Evolutionary conservation across 306 rosid species (phyloP).

Genomic region (Datisca glomerata): DNA sequence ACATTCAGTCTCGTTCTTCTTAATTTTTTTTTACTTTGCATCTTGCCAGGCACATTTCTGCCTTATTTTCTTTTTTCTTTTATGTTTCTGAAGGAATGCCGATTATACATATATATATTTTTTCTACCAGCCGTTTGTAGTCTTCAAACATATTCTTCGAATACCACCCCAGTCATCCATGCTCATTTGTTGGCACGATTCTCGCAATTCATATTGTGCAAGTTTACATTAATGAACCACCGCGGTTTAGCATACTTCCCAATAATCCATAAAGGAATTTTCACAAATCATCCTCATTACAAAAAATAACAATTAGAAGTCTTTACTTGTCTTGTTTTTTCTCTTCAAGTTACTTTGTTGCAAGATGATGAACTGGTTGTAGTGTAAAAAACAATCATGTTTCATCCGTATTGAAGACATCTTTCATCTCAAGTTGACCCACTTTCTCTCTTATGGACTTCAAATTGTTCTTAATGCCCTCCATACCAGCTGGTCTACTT

Average conservation of each 20-base stretch:
- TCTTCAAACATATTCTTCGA: neutral
- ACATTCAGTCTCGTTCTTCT: no score
- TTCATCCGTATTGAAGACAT: neutral
- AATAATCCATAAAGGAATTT: neutral
- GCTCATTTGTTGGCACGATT: neutral
- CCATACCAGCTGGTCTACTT: no score
- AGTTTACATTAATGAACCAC: neutral
- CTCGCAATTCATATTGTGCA: neutral
- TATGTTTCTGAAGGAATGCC: no score
- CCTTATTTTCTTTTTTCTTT: no score
- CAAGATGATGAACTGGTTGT: neutral
- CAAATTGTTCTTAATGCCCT: no score
- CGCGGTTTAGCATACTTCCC: neutral
- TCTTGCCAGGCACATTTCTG: no score
- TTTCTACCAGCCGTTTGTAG: neutral
- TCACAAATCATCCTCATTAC: neutral
- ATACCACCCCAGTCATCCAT: neutral
- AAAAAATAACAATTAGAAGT: neutral
- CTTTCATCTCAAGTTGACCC: no score
- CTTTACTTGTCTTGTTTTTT: neutral
- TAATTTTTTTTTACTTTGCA: no score
- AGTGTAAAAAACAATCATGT: neutral
- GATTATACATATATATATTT: no score
- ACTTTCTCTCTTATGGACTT: no score
- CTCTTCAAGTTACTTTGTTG: no score